Evolutionary conservation across 1,139 yeast genomes (phyloP).

Genomic region (Debaryomyces singareniensis): DNA sequence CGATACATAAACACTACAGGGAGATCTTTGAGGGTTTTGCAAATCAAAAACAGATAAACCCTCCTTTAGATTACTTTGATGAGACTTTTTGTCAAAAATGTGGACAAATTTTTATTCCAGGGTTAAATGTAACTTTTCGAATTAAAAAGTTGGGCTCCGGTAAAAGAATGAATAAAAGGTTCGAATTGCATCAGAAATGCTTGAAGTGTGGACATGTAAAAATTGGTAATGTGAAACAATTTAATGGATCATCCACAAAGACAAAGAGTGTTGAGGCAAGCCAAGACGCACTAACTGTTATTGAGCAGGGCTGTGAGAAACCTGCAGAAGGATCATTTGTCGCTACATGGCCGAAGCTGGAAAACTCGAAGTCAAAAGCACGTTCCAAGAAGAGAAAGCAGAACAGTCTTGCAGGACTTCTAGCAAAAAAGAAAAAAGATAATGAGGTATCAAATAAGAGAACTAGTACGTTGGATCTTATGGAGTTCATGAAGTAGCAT

Average conservation of each 20-base stretch:
- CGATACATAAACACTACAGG: constrained; percentile 21
- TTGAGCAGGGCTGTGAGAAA: background rate
- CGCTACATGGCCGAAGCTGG: constrained; percentile 5
- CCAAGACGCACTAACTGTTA: background rate
- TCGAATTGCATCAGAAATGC: constrained; percentile 9
- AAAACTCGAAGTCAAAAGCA: constrained; percentile 14
- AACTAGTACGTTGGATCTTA: constrained; percentile 33
- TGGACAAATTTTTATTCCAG: constrained; percentile 40
- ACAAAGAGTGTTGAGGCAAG: background rate
- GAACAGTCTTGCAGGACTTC: constrained; percentile 27
- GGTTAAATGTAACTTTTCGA: constrained; percentile 27
- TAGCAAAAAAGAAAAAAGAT: constrained; percentile 38
- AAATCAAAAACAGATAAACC: constrained; percentile 17
- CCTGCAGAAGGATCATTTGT: too few relatives aligned
- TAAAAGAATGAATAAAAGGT: background rate
- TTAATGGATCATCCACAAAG: background rate
- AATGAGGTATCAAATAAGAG: constrained; percentile 19
- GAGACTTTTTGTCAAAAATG: constrained; percentile 41
- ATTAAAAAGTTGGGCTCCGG: constrained; percentile 7
- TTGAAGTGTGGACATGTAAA: constrained; percentile 7
- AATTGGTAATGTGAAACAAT: background rate
- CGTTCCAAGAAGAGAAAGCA: constrained; percentile 26
- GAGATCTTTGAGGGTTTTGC: constrained; percentile 16
- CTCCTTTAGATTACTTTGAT: constrained; percentile 17
- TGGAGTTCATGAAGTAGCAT: constrained; percentile 38